phyloP scores from a whole-genome alignment of 2,329 filamentous ascomycete genomes.

The Madurella mycetomatis region DNA sequence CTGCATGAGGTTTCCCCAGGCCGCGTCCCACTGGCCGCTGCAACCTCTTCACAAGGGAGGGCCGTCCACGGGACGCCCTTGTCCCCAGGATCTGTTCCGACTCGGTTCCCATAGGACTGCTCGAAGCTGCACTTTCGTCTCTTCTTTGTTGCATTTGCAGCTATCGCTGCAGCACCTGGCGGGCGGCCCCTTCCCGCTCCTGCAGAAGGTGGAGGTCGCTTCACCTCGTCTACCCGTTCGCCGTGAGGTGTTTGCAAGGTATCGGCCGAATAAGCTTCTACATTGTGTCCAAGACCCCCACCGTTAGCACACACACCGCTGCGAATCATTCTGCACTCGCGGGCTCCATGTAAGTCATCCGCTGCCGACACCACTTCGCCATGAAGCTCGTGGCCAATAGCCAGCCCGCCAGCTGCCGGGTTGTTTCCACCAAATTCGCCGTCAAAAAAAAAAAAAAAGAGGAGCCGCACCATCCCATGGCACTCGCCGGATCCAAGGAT shows the following conservation, averaged over 20 bases:
- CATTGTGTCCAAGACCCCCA: not conserved
- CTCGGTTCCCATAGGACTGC: not conserved
- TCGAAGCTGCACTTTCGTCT: not conserved
- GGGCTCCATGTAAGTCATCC: conserved; percentile 27
- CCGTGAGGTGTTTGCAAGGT: not conserved
- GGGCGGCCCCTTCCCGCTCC: conserved; percentile 36
- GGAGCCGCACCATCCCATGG: not conserved
- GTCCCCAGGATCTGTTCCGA: conserved; percentile 19
- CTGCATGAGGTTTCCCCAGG: not conserved
- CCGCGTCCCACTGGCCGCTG: not conserved
- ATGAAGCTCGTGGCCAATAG: not conserved
- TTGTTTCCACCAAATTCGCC: conserved; percentile 3
- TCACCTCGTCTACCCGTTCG: conserved; percentile 14
- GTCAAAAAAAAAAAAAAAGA: no score
- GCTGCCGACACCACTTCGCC: conserved; percentile 20
- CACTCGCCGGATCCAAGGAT: conserved; percentile 15
- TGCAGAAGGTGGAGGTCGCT: conserved; percentile 31
- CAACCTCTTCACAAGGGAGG: not conserved
- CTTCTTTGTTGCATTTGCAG: conserved; percentile 19
- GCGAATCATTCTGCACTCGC: conserved; percentile 10
- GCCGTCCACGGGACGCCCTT: not conserved
- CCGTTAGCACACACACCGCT: conserved; percentile 3
- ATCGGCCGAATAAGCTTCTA: no score
- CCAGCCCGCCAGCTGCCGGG: conserved; percentile 5
- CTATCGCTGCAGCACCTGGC: conserved; percentile 16